Evolutionary conservation across 163 green algal species (phyloP).

Genomic region (Volvox carteri): DNA sequence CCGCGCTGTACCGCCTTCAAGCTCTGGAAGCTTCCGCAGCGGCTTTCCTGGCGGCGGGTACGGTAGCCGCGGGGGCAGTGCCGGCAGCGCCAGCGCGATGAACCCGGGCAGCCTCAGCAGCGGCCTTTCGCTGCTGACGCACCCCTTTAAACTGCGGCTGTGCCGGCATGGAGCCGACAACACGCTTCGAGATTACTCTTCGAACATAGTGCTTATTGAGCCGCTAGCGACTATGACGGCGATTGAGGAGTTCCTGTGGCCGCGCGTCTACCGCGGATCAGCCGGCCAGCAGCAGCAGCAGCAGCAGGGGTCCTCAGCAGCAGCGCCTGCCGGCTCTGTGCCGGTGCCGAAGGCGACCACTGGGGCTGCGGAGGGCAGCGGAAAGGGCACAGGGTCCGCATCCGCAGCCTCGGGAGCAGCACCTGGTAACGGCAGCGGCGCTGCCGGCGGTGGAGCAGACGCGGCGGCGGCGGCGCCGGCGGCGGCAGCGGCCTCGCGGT

Average conservation of each 20-base stretch:
- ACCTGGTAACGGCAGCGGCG: neutral
- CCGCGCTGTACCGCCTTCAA: constrained; percentile 9
- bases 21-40: constrained; percentile 26
- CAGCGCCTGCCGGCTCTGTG: constrained; percentile 8
- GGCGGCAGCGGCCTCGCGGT: neutral
- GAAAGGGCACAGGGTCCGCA: constrained; percentile 40
- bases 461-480: neutral
- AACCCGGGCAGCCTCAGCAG: constrained; percentile 67
- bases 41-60: constrained; percentile 13
- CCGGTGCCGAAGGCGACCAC: constrained; percentile 30
- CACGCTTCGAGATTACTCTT: constrained; percentile 87
- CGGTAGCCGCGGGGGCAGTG: constrained; percentile 46
- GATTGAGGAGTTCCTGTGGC: constrained; percentile 98
- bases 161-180: constrained; percentile 66
- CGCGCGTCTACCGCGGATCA: constrained; percentile 75
- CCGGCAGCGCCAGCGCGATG: constrained; percentile 17
- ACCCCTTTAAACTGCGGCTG: constrained; percentile 96
- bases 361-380: constrained; percentile 33
- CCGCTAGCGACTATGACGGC: constrained; percentile 93
- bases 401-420: constrained; percentile 23
- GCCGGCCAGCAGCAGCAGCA: constrained; percentile 40
- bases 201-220: constrained; percentile 96
- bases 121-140: constrained; percentile 85
- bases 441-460: neutral
- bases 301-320: neutral